Percentiles rank a stretch among this genome's conserved stretches.
Evolutionary conservation across 2,329 filamentous ascomycete genomes (phyloP).

Genomic region (Cladosporium sphaerospermum): DNA sequence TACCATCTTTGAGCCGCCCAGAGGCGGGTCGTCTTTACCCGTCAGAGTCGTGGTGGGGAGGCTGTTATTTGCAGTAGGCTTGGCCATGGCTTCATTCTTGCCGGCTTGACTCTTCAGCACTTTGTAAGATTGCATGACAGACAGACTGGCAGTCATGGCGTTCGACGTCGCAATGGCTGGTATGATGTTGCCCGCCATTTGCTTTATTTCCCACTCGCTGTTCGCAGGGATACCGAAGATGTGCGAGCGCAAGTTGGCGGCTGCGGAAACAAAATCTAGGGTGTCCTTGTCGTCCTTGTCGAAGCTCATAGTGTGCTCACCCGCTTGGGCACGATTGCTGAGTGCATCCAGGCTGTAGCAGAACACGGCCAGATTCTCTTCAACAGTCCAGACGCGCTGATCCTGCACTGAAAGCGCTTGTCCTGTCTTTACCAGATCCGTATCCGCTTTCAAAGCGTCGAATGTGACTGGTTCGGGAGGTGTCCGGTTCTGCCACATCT

Average conservation of each 20-base stretch:
- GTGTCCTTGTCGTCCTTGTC: constrained; percentile 97
- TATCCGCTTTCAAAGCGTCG: constrained; percentile 39
- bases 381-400: constrained; percentile 72
- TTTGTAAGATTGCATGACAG: constrained; percentile 88
- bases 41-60: neutral
- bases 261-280: constrained; percentile 85
- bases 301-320: constrained; percentile 65
- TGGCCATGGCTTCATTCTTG: constrained; percentile 12
- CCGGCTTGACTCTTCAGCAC: constrained; percentile 61
- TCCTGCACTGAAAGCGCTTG: constrained; percentile 52
- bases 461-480: constrained; percentile 70
- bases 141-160: constrained; percentile 88
- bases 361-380: constrained; percentile 82
- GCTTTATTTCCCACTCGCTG: constrained; percentile 93
- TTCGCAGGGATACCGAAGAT: constrained; percentile 85
- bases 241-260: constrained; percentile 79
- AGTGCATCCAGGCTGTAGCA: constrained; percentile 74
- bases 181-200: constrained; percentile 99
- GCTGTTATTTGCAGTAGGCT: constrained; percentile 7
- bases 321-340: constrained; percentile 61
- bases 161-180: constrained; percentile 97
- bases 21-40: constrained; percentile 10
- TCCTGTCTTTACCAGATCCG: constrained; percentile 28
- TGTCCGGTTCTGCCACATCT: constrained; percentile 87
- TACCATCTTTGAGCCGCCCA: constrained; percentile 59